phyloP scores from a whole-genome alignment of 2,329 filamentous ascomycete species.

The Chrysoporthe austroafricana region DNA sequence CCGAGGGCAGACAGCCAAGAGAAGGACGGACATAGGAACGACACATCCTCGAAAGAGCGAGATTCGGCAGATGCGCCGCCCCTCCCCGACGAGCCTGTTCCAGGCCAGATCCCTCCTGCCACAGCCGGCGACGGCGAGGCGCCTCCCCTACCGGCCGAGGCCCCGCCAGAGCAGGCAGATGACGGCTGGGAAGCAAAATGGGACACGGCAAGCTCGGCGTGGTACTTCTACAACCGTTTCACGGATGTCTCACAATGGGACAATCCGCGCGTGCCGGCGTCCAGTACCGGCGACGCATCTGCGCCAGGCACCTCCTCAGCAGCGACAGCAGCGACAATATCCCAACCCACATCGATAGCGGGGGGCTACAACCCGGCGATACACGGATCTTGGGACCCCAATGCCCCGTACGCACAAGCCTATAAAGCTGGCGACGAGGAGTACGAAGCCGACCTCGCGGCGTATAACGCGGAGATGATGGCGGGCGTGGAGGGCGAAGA shows the following conservation, averaged over 20 bases:
- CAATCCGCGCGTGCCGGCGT: slow-evolving; percentile 74
- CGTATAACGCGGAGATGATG: slow-evolving; percentile 43
- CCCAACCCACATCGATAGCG: slow-evolving; percentile 47
- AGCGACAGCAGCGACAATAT: slow-evolving; percentile 33
- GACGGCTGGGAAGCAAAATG: slow-evolving; percentile 83
- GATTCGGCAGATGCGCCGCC: slow-evolving; percentile 18
- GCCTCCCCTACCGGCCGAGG: slow-evolving; percentile 49
- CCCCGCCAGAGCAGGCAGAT: slow-evolving; percentile 54
- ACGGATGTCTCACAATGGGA: slow-evolving; percentile 80
- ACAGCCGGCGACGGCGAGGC: slow-evolving; percentile 9
- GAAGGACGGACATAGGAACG: neutral
- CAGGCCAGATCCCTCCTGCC: neutral
- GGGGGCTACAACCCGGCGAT: slow-evolving; percentile 95
- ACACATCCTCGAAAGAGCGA: neutral
- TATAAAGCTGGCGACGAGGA: slow-evolving; percentile 44
- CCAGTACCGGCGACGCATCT: slow-evolving; percentile 36
- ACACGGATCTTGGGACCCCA: slow-evolving; percentile 95
- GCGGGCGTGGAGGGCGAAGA: slow-evolving; percentile 43
- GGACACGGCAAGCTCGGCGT: slow-evolving; percentile 70
- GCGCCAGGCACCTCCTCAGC: slow-evolving; percentile 33
- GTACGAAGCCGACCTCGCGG: slow-evolving; percentile 36
- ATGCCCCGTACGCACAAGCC: slow-evolving; percentile 85
- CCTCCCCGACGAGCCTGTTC: slow-evolving; percentile 24
- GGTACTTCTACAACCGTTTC: slow-evolving; percentile 85
- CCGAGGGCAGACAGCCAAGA: neutral